Base-by-base conservation (phyloP, 2,329 filamentous ascomycete species). In the Knoxdaviesia proteae region DNA sequence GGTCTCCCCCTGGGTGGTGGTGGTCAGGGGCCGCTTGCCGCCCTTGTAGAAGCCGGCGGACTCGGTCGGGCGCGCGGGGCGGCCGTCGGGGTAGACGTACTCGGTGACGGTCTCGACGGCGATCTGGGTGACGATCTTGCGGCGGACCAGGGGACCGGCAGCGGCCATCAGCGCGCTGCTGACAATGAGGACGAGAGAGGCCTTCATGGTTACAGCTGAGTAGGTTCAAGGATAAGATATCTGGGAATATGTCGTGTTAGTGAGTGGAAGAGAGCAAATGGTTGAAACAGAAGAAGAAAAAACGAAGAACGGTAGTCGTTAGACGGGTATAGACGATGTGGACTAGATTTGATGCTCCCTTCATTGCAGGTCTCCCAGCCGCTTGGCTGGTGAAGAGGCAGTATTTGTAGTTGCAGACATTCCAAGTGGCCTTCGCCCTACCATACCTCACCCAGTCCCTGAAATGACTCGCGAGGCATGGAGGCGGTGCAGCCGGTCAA, bases 141-240 rank as follows among this genome's bases (percentile, higher is more conserved):
- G 60, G 51, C 61, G 59, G 44, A 58, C 48, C 34, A 68, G 53
- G 43, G 66, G 67, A 41, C 55, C 52, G 50, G 66, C 66, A 45
- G 58, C 50, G 44, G 61, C 64, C 54, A 69, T 47, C 42, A 65
- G 47, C 50, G 67, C 64, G 52, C 64, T 57, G 47, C 63, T 58
- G 49, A 60, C 57, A 49, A 58, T 56, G 49, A 71, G 54, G 49
- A 64, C 55, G 44, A 64, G 46, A 40, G 67, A 65, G 39, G 61
- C 57, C 61, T 67, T 71, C 68, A 71, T 71, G 48, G 55, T 67
- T 56, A 45, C 46, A 40, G 47, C 20, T 43, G n/a, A 11, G 31
- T 34, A 33, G 9, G 34, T 20, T 32, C 3, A n/a, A 20, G 34
- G 31, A 36, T 42, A 36, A 30, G 7, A 32, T 34, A 31, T 42